Evolutionary conservation across 805 yeast genomes (phyloP).

Genomic region (Schwanniomyces polymorphus): DNA sequence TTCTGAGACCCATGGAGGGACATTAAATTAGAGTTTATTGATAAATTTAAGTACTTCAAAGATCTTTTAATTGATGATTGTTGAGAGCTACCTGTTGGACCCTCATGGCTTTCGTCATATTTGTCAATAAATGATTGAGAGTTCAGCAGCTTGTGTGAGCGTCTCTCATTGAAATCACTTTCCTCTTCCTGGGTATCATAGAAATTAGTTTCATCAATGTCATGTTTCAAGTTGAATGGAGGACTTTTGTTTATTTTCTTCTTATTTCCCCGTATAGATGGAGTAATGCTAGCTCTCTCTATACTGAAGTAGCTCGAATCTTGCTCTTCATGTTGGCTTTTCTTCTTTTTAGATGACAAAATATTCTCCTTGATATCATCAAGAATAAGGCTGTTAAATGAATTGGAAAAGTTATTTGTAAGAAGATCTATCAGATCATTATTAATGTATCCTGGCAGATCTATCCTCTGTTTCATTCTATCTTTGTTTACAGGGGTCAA

Average conservation of each 20-base stretch:
- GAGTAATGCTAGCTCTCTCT: not conserved
- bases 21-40: slow-evolving; percentile 27
- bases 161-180: not conserved
- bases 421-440: slow-evolving; percentile 26
- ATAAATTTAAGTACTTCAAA: slow-evolving; percentile 40
- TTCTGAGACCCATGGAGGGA: not conserved
- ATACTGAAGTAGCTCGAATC: not conserved
- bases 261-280: not conserved
- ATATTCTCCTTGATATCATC: slow-evolving; percentile 32
- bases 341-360: not conserved
- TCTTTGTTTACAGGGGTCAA: slow-evolving; percentile 1
- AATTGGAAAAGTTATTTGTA: slow-evolving; percentile 40
- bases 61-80: slow-evolving; percentile 38
- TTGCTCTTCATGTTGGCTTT: slow-evolving; percentile 1
- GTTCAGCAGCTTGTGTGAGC: not conserved
- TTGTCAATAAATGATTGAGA: not conserved
- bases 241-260: slow-evolving; percentile 39
- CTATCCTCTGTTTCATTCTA: not conserved
- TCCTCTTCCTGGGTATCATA: not conserved
- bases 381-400: slow-evolving; percentile 42
- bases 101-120: not conserved
- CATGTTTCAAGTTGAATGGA: slow-evolving; percentile 39
- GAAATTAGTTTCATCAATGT: slow-evolving; percentile 7
- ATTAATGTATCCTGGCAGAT: not conserved
- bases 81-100: not conserved